phyloP scores from a whole-genome alignment of 2,329 filamentous ascomycete genomes.

The Microascus cirrosus region DNA sequence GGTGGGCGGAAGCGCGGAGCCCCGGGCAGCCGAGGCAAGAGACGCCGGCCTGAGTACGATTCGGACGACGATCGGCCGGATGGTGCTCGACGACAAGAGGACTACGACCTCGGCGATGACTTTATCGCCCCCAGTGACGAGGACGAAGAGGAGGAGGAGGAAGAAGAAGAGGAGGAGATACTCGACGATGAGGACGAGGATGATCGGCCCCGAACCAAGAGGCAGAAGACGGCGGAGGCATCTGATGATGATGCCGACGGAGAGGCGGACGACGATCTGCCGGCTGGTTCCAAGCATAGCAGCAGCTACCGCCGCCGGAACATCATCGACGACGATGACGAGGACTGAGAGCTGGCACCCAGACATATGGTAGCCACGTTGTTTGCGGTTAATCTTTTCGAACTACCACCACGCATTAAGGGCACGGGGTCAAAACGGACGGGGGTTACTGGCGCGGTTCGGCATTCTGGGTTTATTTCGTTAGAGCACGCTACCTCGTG shows the following conservation, averaged over 20 bases:
- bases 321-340: slow-evolving; percentile 46
- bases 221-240: slow-evolving; percentile 32
- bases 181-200: slow-evolving; percentile 41
- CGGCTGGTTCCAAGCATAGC: slow-evolving; percentile 12
- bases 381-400: background rate
- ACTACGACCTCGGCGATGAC: slow-evolving; percentile 70
- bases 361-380: too few relatives aligned
- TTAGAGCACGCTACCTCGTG: background rate
- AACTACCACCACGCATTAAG: background rate
- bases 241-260: slow-evolving; percentile 41
- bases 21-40: slow-evolving; percentile 38
- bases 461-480: background rate
- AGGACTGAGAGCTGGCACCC: slow-evolving; percentile 24
- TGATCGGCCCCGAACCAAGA: slow-evolving; percentile 19
- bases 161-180: slow-evolving; percentile 52
- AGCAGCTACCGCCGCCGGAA: slow-evolving; percentile 40
- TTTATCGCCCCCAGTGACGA: slow-evolving; percentile 70
- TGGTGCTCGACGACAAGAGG: slow-evolving; percentile 51
- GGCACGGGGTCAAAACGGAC: background rate
- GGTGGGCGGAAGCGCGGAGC: slow-evolving; percentile 41
- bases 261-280: slow-evolving; percentile 38
- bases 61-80: slow-evolving; percentile 63
- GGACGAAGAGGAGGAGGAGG: slow-evolving; percentile 53
- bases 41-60: slow-evolving; percentile 55
- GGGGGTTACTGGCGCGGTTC: slow-evolving; percentile 1